Percentiles rank a stretch among this genome's conserved stretches.
Evolutionary conservation across 371 early-diverging fungal species (phyloP).

Genomic region (Blakeslea trispora): DNA sequence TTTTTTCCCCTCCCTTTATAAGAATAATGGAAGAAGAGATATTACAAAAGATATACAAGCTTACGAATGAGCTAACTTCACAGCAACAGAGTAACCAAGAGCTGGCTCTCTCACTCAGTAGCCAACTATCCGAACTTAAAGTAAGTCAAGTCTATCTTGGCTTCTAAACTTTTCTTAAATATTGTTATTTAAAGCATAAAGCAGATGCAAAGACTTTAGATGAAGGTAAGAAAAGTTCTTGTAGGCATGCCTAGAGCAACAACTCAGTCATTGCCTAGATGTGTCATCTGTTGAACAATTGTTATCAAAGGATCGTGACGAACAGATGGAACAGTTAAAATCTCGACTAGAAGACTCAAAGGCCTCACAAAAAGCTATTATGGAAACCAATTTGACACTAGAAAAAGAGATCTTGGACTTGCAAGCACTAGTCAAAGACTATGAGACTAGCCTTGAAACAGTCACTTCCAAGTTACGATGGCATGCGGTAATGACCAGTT

Average conservation of each 20-base stretch:
- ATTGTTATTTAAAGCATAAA: no score
- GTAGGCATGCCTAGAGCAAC: conserved; percentile 5
- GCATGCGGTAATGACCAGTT: conserved; percentile 26
- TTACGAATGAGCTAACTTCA: conserved; percentile 33
- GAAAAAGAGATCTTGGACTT: conserved; percentile 33
- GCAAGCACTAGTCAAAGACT: conserved; percentile 33
- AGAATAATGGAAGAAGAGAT: conserved; percentile 39
- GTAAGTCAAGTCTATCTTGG: conserved; percentile 10
- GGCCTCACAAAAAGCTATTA: conserved; percentile 16
- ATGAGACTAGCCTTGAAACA: conserved; percentile 33
- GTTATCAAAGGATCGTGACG: conserved; percentile 24
- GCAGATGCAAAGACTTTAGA: conserved; percentile 5
- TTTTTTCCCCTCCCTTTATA: no score
- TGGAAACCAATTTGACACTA: conserved; percentile 25
- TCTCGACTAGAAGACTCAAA: conserved; percentile 13
- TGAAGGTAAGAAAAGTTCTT: conserved; percentile 12
- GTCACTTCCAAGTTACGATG: conserved; percentile 35
- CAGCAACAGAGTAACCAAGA: conserved; percentile 42
- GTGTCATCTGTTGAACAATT: conserved; percentile 1
- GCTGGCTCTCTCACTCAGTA: conserved; percentile 22
- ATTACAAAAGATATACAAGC: conserved; percentile 31
- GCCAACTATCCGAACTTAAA: conserved; percentile 32
- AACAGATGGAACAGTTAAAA: conserved; percentile 19
- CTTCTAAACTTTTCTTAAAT: neutral
- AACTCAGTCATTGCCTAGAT: neutral